Conservation (phyloP, 768 basidiomycete genomes). For the Collybia nuda region DNA sequence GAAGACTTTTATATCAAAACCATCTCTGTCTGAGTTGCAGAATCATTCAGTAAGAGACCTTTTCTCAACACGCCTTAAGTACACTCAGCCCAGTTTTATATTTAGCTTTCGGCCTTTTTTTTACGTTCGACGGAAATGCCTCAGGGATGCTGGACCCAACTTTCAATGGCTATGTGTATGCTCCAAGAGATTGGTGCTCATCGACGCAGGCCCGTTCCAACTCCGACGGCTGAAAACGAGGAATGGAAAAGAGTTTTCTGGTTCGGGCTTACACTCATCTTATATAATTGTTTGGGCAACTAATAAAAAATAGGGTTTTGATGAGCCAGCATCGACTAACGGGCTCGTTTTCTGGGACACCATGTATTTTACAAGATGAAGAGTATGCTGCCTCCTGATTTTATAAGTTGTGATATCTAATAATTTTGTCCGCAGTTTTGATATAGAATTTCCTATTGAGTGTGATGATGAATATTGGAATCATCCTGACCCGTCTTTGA, state of each 20-base stretch:
- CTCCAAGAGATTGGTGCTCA: conserved; percentile 80
- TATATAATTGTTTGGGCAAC: neutral
- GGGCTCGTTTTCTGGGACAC: conserved; percentile 60
- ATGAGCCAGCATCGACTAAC: conserved; percentile 45
- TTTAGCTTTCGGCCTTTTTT: conserved; percentile 49
- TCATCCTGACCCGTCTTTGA: conserved; percentile 39
- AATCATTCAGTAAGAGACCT: conserved; percentile 50
- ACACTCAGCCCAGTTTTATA: conserved; percentile 2
- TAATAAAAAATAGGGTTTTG: conserved; percentile 38
- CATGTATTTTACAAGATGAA: conserved; percentile 72
- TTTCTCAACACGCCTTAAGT: neutral
- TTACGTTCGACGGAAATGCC: conserved; percentile 46
- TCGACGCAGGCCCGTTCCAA: conserved; percentile 26
- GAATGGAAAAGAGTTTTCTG: conserved; percentile 74
- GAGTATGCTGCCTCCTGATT: conserved; percentile 45
- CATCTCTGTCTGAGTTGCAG: conserved; percentile 74
- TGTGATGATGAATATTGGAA: conserved; percentile 79
- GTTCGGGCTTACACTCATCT: conserved; percentile 22
- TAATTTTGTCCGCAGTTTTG: conserved; percentile 46
- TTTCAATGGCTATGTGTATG: conserved; percentile 67
- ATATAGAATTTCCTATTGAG: conserved; percentile 62
- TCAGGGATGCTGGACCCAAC: conserved; percentile 60
- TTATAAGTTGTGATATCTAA: no score
- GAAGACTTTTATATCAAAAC: conserved; percentile 54
- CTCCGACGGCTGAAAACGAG: conserved; percentile 58